phyloP scores from a whole-genome alignment of 1,139 yeast species.

The Diutina neorugosa region DNA sequence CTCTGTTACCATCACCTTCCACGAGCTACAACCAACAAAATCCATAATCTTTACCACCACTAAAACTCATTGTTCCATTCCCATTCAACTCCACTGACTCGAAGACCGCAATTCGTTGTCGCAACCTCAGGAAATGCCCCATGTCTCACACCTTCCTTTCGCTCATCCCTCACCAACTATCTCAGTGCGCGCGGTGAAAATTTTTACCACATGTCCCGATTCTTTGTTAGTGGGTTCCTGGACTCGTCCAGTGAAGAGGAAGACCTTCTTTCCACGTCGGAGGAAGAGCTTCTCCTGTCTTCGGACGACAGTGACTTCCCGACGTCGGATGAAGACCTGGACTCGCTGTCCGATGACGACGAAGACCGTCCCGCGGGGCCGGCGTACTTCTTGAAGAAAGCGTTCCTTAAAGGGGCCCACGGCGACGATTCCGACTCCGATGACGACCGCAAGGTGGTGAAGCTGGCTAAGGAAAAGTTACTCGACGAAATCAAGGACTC shows the following conservation, averaged over 20 bases:
- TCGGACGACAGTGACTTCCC: conserved; percentile 23
- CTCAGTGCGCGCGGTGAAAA: neutral
- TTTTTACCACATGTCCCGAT: conserved; percentile 46
- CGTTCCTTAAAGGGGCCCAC: conserved; percentile 37
- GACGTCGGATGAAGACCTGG: conserved; percentile 14
- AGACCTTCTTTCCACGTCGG: conserved; percentile 57
- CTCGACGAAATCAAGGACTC: conserved; percentile 72
- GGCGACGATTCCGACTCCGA: conserved; percentile 45
- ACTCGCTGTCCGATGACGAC: conserved; percentile 30
- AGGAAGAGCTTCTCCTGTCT: conserved; percentile 45
- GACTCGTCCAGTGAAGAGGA: conserved; percentile 71
- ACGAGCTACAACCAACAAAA: neutral
- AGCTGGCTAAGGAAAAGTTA: conserved; percentile 86
- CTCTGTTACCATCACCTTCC: neutral
- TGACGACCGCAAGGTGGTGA: conserved; percentile 66
- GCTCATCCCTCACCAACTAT: neutral
- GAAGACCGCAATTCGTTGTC: neutral
- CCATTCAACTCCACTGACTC: too few relatives aligned
- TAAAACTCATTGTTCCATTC: too few relatives aligned
- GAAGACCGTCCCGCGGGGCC: conserved; percentile 39
- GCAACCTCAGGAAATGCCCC: too few relatives aligned
- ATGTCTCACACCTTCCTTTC: too few relatives aligned
- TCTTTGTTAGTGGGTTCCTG: conserved; percentile 57
- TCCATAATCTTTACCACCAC: too few relatives aligned
- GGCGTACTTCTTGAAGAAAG: conserved; percentile 44